These are phyloP conservation scores for Evansstolkia leycettana DNA, from an alignment of 495 filamentous ascomycete species.

Conservation along the genomic window DNA sequence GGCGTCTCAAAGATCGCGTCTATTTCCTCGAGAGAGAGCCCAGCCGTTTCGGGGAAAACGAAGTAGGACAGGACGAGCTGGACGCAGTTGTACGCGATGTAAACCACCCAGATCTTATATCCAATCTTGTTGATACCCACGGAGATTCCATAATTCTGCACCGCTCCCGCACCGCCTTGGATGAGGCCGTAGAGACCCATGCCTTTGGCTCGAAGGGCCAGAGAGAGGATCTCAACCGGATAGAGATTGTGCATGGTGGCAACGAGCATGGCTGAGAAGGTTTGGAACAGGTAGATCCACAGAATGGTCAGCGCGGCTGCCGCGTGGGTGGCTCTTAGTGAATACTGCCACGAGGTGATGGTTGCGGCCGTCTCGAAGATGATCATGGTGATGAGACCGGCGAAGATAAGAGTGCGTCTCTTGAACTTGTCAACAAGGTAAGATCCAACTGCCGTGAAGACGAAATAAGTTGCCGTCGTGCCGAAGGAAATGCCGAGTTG, in stretches of 20 bases:
- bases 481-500: constrained; percentile 26
- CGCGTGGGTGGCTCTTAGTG: constrained; percentile 7
- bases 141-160: constrained; percentile 27
- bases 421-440: constrained; percentile 26
- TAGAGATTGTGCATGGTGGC: constrained; percentile 36
- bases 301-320: constrained; percentile 22
- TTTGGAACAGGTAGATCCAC: constrained; percentile 32
- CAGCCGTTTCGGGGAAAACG: constrained; percentile 28
- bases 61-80: constrained; percentile 29
- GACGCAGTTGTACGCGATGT: constrained; percentile 28
- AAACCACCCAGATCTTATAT: constrained; percentile 34
- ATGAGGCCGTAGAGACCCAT: constrained; percentile 31
- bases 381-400: constrained; percentile 22
- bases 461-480: constrained; percentile 25
- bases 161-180: constrained; percentile 26
- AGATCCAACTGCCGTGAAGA: constrained; percentile 26
- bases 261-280: constrained; percentile 23
- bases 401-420: constrained; percentile 25
- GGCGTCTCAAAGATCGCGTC: constrained; percentile 33
- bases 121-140: constrained; percentile 27
- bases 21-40: constrained; percentile 29
- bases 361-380: constrained; percentile 26
- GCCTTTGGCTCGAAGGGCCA: constrained; percentile 28
- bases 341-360: constrained; percentile 29
- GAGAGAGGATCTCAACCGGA: constrained; percentile 25